These are phyloP conservation scores for Ceratocystis alfenasii DNA, from an alignment of 2,329 filamentous ascomycete genomes.

Conservation along the genomic window DNA sequence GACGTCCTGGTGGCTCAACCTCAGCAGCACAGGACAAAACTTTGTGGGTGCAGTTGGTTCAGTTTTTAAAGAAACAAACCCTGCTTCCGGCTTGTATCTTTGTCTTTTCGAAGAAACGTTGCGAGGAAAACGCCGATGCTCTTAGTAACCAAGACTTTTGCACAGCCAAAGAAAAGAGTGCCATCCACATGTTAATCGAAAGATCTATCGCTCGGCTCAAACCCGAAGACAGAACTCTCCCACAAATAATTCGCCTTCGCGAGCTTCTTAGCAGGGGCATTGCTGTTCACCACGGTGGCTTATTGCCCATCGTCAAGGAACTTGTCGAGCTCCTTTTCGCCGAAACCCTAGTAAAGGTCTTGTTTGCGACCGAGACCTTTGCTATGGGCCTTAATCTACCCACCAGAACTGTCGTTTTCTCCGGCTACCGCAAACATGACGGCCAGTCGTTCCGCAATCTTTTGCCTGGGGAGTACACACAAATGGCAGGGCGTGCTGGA, in stretches of 20 bases:
- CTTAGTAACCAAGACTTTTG: conserved; percentile 92
- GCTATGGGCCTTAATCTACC: conserved; percentile 96
- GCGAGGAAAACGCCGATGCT: conserved; percentile 93
- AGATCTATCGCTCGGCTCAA: conserved; percentile 86
- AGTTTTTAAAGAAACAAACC: conserved; percentile 75
- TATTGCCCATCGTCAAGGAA: conserved; percentile 94
- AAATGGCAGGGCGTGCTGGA: conserved; percentile 94
- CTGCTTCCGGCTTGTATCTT: conserved; percentile 92
- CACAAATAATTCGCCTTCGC: conserved; percentile 77
- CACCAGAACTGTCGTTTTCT: conserved; percentile 93
- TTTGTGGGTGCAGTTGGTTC: conserved; percentile 90
- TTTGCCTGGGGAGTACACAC: conserved; percentile 89
- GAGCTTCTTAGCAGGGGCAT: conserved; percentile 81
- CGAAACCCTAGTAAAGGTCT: conserved; percentile 84
- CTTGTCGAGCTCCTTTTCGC: conserved; percentile 95
- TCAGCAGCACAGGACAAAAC: conserved; percentile 91
- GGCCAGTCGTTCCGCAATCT: conserved; percentile 84
- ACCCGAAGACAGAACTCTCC: conserved; percentile 76
- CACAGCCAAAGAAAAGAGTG: conserved; percentile 85
- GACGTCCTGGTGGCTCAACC: conserved; percentile 72
- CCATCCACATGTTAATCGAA: conserved; percentile 94
- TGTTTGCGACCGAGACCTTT: conserved; percentile 97
- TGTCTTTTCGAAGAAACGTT: conserved; percentile 95
- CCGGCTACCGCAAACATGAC: conserved; percentile 91
- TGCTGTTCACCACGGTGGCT: conserved; percentile 88